These are phyloP conservation scores for Thalia dealbata DNA, from an alignment of 176 grass and related monocot species.

Conservation along the genomic window DNA sequence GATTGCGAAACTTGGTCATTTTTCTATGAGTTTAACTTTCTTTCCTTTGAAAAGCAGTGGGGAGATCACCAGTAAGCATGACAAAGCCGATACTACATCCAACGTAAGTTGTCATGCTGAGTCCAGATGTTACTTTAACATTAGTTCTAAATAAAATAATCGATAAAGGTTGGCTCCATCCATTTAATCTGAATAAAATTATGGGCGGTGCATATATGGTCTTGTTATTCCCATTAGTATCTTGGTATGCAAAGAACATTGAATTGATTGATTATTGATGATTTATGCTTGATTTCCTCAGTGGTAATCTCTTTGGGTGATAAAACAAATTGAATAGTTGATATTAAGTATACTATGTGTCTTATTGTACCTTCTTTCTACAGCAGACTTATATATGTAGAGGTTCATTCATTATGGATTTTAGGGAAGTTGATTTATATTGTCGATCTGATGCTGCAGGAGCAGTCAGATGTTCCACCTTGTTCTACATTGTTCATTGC, in stretches of 20 bases:
- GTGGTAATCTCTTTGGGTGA: not conserved
- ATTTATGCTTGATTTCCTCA: not conserved
- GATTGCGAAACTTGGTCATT: not conserved
- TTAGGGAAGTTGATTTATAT: not conserved
- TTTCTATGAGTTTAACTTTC: not conserved
- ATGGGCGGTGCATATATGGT: not conserved
- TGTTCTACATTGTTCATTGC: constrained; percentile 96
- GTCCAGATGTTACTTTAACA: not conserved
- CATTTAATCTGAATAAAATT: not conserved
- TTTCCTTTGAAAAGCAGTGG: constrained; percentile 35
- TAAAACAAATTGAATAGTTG: not conserved
- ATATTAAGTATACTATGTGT: not conserved
- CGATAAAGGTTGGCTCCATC: too few species aligned
- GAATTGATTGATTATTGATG: too few species aligned
- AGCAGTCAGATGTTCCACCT: constrained; percentile 44
- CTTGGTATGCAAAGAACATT: too few species aligned
- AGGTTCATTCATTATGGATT: not conserved
- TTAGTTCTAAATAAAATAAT: not conserved
- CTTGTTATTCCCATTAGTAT: too few species aligned
- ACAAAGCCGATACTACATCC: constrained; percentile 27
- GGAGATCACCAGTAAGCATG: constrained; percentile 17
- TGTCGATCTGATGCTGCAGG: constrained; percentile 22
- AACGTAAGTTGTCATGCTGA: constrained; percentile 35
- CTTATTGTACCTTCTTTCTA: not conserved
- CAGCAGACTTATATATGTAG: not conserved